Evolutionary conservation across 305 asterid genomes (phyloP), one percentile per base, ranked within the genome.

Genomic region (Fraxinus floribunda): DNA sequence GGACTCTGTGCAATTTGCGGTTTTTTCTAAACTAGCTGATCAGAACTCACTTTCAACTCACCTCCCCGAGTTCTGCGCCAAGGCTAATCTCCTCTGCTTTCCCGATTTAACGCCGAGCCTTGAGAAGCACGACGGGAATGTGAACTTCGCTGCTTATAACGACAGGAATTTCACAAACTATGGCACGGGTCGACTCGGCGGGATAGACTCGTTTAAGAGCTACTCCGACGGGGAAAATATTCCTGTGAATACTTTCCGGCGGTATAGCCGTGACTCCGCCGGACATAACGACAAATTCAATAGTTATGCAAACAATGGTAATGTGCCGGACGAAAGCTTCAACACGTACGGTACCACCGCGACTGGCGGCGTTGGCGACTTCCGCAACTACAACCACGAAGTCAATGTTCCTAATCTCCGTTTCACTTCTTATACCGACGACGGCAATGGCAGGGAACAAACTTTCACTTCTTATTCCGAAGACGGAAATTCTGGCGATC

Each of bases 281-380:
- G 92, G 87, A 57, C 98, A 94, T 85, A 52, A 36, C 30, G 98
- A 94, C 46, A 82, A 82, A 39, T 94, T 94, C 89, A 41, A 85
- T 30, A 78, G 49, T 80, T 94, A 94, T 85, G 96, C 88, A 0
- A 83, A 88, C 38, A 86, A 87, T 1, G 52, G 80, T 7, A 93
- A 92, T 32, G 97, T 94, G 41, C 91, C 76, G 49, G 95, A 93
- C 86, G 93, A 93, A 83, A 86, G 91, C 78, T 95, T 95, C 93
- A 93, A 88, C 85, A 88, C 92, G n/a, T 93, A 94, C 83, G 97
- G 95, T 78, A 81, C 91, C 46, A 8, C 75, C 16, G 85, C 95
- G 80, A 91, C 90, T 78, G 93, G 93, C 57, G 98, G 97, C 36
- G 16, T 83, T 15, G 93, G 98, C 26, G 78, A 85, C 0, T 95